Evolutionary conservation across 176 grass and related monocot species (phyloP).

Genomic region (Musa itinerans): DNA sequence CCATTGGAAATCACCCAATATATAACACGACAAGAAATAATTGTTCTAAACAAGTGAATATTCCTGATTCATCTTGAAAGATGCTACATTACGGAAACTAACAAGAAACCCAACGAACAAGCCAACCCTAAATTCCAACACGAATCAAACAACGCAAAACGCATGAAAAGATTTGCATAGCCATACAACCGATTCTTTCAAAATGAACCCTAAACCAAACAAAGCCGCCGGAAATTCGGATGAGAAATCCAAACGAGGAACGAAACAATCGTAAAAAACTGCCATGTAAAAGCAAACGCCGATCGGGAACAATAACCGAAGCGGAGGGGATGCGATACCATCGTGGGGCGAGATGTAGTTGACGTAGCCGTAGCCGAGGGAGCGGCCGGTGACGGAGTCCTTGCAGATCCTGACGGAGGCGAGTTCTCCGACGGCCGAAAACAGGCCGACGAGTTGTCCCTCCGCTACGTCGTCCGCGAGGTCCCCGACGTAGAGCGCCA

Average conservation of each 20-base stretch:
- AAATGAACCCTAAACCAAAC: not conserved
- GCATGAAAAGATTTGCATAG: too few species aligned
- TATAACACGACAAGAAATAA: too few species aligned
- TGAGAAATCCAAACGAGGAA: not conserved
- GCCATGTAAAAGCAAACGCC: not conserved
- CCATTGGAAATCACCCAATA: too few species aligned
- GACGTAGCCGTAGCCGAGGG: constrained; percentile 54
- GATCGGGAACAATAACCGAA: too few species aligned
- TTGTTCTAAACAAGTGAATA: too few species aligned
- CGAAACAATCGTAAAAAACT: not conserved
- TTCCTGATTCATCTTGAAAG: too few species aligned
- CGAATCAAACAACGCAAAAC: too few species aligned
- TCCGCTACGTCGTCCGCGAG: constrained; percentile 37
- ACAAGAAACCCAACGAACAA: too few species aligned
- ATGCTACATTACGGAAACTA: too few species aligned
- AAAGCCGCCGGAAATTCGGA: not conserved
- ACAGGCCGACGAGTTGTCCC: constrained; percentile 33
- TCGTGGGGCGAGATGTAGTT: constrained; percentile 46
- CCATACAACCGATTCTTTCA: not conserved
- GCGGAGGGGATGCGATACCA: constrained; percentile 22
- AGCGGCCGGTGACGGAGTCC: constrained; percentile 37
- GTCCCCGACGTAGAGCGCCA: constrained; percentile 62
- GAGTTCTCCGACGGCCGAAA: constrained; percentile 40
- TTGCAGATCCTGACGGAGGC: constrained; percentile 55
- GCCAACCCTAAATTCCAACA: too few species aligned